Evolutionary conservation across 176 grass and related monocot genomes (phyloP), one percentile per base, ranked within the genome.

Genomic region (Musa schizocarpa): DNA sequence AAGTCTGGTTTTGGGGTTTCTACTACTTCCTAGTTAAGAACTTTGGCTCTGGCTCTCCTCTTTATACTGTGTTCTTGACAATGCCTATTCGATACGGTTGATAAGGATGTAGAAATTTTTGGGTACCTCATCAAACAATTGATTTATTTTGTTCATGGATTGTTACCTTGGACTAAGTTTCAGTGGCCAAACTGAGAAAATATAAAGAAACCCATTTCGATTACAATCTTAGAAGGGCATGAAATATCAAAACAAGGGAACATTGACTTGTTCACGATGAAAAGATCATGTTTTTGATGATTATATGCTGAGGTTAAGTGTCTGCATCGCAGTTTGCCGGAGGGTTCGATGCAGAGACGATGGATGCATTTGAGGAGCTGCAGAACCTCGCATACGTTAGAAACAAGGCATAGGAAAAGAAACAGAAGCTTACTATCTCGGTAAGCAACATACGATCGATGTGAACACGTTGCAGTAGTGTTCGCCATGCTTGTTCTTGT

Each of bases 351-450:
- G 71, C 88, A 1, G 95, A 94, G 78, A 99, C 95, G 68, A 99
- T 99, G 95, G 84, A 89, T 53, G 95, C 86, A 43, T 99, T 99
- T 53, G 95, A 99, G 77, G 95, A 99, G 82, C 77, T 99, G 73
- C 83, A 91, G 69, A 99, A 94, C 62, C 86, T 99, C 12, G 95
- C 90, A 76, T 86, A 99, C 81, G 88, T 87, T 74, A 88, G 95
- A 70, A 99, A 99, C 67, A 89, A 83, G 52, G 79, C 81, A 74
- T 84, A 93, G 55, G 78, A 78, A 68, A 54, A 67, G 2, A 68
- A 53, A 49, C 29, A 24, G 52, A 56, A 59, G 86, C 84, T 99
- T 94, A 99, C 88, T 75, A 65, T 82, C 90, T 99, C 90, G 69
- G 86, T 94, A 89, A 99, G 88, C 84, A 73, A 73, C 58, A 74